phyloP scores from a whole-genome alignment of 2,329 filamentous ascomycete genomes.

The Aspergillus pseudoglaucus region DNA sequence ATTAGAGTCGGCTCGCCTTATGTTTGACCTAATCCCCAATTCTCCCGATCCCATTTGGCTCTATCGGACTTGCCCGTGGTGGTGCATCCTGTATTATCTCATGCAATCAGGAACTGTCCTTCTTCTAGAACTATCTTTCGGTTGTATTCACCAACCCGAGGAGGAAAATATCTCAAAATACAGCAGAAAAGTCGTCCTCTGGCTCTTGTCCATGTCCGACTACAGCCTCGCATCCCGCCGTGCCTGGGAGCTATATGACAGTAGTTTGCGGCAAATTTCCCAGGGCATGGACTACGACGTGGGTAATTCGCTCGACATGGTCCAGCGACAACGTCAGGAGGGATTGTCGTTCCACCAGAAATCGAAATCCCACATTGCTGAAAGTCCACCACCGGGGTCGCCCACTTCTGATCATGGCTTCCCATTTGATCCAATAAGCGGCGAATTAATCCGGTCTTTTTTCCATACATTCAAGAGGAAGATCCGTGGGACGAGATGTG shows the following conservation, averaged over 20 bases:
- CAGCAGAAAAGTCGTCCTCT: constrained; percentile 37
- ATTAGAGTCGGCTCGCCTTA: constrained; percentile 33
- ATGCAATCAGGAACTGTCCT: constrained; percentile 41
- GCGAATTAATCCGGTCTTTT: constrained; percentile 35
- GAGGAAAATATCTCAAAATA: constrained; percentile 31
- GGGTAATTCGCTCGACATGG: constrained; percentile 17
- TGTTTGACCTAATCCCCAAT: constrained; percentile 38
- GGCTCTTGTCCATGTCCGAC: constrained; percentile 37
- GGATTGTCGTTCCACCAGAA: too few species aligned
- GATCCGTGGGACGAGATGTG: too few species aligned
- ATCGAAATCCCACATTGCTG: too few species aligned
- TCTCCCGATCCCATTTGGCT: constrained; percentile 35
- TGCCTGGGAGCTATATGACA: constrained; percentile 37
- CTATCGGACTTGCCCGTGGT: constrained; percentile 39
- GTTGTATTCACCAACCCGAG: constrained; percentile 36
- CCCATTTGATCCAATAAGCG: constrained; percentile 34
- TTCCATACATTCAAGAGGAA: constrained; percentile 14
- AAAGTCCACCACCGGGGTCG: background rate
- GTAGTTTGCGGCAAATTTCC: constrained; percentile 28
- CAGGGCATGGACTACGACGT: constrained; percentile 31
- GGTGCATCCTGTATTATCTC: constrained; percentile 40
- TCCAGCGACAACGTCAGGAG: too few species aligned
- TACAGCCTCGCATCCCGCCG: constrained; percentile 33
- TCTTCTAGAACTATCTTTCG: constrained; percentile 41
- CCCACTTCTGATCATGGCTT: constrained; percentile 22